These are phyloP conservation scores for Clavispora vitiphila DNA, from an alignment of 805 yeast genomes.

Conservation along the genomic window DNA sequence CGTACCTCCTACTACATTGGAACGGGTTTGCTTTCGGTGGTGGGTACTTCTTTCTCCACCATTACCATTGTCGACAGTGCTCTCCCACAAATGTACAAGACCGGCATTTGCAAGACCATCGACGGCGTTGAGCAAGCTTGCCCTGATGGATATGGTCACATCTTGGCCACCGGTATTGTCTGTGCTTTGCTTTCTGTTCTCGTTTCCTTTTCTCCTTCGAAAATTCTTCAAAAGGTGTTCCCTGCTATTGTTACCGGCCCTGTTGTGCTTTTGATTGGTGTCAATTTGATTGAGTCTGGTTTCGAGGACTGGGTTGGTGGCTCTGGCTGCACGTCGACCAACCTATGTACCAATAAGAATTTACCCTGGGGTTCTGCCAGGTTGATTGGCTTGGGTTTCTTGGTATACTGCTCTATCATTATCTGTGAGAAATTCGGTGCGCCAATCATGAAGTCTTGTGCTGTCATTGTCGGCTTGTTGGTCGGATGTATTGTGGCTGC, in stretches of 20 bases:
- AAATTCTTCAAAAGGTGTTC: slow-evolving; percentile 61
- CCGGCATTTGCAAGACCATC: slow-evolving; percentile 57
- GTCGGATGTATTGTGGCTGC: slow-evolving; percentile 92
- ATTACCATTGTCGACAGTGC: slow-evolving; percentile 74
- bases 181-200: slow-evolving; percentile 73
- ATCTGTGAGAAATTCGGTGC: slow-evolving; percentile 84
- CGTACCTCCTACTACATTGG: slow-evolving; percentile 76
- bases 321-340: slow-evolving; percentile 48
- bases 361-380: slow-evolving; percentile 82
- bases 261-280: slow-evolving; percentile 81
- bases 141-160: slow-evolving; percentile 87
- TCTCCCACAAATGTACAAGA: slow-evolving; percentile 72
- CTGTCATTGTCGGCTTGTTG: slow-evolving; percentile 78
- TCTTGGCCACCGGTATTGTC: slow-evolving; percentile 72
- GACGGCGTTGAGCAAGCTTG: slow-evolving; percentile 72
- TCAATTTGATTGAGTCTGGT: slow-evolving; percentile 62
- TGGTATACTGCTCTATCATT: slow-evolving; percentile 70
- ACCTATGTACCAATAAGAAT: slow-evolving; percentile 7
- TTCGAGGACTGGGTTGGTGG: slow-evolving; percentile 90
- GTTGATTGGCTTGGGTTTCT: slow-evolving; percentile 82
- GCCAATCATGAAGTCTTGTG: slow-evolving; percentile 92
- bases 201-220: slow-evolving; percentile 75
- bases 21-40: slow-evolving; percentile 84
- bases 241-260: slow-evolving; percentile 94
- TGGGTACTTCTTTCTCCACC: slow-evolving; percentile 88